phyloP scores from a whole-genome alignment of 1,139 yeast species.

The Suhomyces terraborum region DNA sequence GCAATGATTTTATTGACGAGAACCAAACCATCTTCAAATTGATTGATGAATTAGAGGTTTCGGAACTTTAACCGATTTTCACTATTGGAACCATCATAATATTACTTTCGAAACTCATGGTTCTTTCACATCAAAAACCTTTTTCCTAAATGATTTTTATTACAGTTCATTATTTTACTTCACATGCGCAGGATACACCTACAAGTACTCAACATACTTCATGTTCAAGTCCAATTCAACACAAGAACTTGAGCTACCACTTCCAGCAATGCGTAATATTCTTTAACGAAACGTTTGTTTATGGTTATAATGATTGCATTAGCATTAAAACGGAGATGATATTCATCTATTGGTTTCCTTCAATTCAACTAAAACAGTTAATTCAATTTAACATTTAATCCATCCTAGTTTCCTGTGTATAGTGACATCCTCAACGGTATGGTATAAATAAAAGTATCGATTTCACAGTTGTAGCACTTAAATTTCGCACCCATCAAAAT shows the following conservation, averaged over 20 bases:
- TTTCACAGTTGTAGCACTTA: too few relatives aligned
- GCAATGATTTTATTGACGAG: conserved; percentile 71
- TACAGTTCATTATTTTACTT: conserved; percentile 17
- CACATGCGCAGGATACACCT: conserved; percentile 31
- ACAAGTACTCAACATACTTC: conserved; percentile 33
- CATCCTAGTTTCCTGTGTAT: conserved; percentile 29
- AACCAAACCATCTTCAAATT: conserved; percentile 50
- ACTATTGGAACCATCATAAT: too few relatives aligned
- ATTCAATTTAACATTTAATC: conserved; percentile 12
- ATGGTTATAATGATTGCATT: conserved; percentile 21
- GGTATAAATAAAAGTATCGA: conserved; percentile 20
- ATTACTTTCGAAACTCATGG: neutral
- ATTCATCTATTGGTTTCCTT: conserved; percentile 15
- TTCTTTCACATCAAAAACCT: too few relatives aligned
- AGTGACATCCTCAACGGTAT: conserved; percentile 37
- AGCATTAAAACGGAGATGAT: conserved; percentile 12
- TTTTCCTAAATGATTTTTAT: neutral
- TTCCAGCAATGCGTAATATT: conserved; percentile 18
- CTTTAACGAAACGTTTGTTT: conserved; percentile 18
- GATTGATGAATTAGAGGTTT: conserved; percentile 31
- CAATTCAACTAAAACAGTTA: conserved; percentile 27
- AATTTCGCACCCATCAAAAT: neutral
- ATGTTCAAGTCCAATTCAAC: conserved; percentile 19
- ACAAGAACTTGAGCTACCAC: conserved; percentile 12
- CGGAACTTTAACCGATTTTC: conserved; percentile 17